These are phyloP conservation scores for Phlyctochytrium bullatum DNA, from an alignment of 192 early-diverging fungal species.

Conservation along the genomic window DNA sequence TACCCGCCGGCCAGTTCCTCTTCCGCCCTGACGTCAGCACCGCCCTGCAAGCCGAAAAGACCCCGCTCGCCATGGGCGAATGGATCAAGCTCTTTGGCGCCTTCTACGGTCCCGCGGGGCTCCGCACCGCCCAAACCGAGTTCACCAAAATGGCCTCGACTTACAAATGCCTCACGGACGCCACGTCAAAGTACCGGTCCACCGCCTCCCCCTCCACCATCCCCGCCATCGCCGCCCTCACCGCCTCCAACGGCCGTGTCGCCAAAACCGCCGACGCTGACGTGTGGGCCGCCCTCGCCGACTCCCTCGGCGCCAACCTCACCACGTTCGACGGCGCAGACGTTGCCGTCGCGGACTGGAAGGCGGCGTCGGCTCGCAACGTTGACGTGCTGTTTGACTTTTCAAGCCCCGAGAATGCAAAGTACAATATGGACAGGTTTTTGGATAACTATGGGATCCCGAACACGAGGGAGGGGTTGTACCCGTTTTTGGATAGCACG, in stretches of 20 bases:
- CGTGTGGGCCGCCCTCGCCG: neutral
- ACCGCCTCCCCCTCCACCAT: neutral
- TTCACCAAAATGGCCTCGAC: neutral
- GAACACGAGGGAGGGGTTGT: neutral
- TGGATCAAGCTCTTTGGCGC: constrained; percentile 21
- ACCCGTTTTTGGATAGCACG: neutral
- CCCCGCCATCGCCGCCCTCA: neutral
- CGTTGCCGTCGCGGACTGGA: neutral
- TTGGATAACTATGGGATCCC: neutral
- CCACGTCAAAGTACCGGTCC: neutral
- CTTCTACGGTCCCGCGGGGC: constrained; percentile 3
- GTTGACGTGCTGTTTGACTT: neutral
- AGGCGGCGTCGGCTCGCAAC: neutral
- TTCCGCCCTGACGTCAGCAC: constrained; percentile 5
- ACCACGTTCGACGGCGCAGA: neutral
- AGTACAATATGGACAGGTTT: neutral
- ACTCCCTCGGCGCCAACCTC: neutral
- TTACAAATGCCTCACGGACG: neutral
- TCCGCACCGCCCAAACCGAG: neutral
- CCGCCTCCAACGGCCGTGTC: neutral
- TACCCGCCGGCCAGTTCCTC: neutral
- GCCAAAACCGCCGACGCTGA: neutral
- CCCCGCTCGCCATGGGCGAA: constrained; percentile 15
- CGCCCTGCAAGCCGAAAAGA: neutral
- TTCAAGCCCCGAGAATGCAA: neutral